A percentile compares a stretch with the other conserved stretches of the same genome.
Conservation (phyloP, 2,329 filamentous ascomycete genomes). For the Cercospora sojina region DNA sequence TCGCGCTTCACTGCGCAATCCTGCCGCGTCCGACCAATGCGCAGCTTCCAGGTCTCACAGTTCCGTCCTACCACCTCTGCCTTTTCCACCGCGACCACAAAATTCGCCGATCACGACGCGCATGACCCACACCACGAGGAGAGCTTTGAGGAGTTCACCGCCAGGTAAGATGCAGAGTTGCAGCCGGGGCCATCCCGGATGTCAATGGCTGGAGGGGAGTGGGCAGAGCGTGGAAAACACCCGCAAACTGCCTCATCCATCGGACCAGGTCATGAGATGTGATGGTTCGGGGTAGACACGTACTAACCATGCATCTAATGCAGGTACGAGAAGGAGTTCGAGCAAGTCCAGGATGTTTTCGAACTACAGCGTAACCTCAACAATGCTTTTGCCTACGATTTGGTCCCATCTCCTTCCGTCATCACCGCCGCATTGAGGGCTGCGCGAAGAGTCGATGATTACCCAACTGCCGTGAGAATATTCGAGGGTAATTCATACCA, state of each 20-base stretch:
- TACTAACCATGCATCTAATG: constrained; percentile 28
- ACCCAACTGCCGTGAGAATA: constrained; percentile 93
- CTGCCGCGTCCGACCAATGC: constrained; percentile 26
- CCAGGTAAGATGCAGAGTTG: constrained; percentile 65
- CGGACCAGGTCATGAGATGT: constrained; percentile 14
- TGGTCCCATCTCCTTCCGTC: constrained; percentile 91
- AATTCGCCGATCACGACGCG: constrained; percentile 38
- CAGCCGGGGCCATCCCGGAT: not conserved
- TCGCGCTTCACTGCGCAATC: constrained; percentile 27
- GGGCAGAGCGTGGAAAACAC: constrained; percentile 12
- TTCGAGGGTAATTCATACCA: constrained; percentile 74
- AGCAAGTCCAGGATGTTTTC: constrained; percentile 95
- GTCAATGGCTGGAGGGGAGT: constrained; percentile 20
- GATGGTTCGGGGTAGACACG: not conserved
- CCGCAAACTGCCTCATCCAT: constrained; percentile 33
- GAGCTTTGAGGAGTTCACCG: constrained; percentile 98
- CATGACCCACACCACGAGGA: constrained; percentile 75
- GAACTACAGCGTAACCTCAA: constrained; percentile 97
- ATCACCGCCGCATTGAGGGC: constrained; percentile 88
- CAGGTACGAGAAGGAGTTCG: constrained; percentile 99
- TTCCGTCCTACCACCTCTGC: constrained; percentile 31
- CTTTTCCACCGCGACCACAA: constrained; percentile 55
- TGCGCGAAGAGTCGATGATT: constrained; percentile 95
- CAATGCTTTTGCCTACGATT: constrained; percentile 99
- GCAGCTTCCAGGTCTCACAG: constrained; percentile 29